Base-by-base conservation (phyloP, 116 monocot genomes). In the Posidonia oceanica region DNA sequence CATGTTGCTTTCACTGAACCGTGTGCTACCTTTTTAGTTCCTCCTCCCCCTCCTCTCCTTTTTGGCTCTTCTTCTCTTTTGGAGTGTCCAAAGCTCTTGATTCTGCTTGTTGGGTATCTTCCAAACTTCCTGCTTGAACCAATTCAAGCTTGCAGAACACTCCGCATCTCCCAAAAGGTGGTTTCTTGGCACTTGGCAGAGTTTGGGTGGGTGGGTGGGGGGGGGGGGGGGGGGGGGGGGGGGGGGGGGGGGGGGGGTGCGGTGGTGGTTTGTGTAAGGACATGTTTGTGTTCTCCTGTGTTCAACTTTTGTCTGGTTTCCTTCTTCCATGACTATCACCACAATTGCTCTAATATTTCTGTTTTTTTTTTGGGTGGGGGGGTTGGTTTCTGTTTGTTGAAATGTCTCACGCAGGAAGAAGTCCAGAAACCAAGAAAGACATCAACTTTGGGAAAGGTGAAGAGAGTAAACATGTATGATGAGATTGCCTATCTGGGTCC, bases 401-500 rank as follows among this genome's bases (percentile, higher is more conserved):
- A 39, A 64, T 64, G 36, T 5, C 39, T 7, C 64, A 4, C 14
- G 39, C 64, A 64, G 64, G 51, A 20, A 23, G 22, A 51, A 51
- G 23, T 2, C 22, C 13, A 23, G 20, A 48, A 12, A 18, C 20
- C 66, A 21, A 53, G 21, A 14, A 29, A 36, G 29, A 23, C 67
- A 68, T 48, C 52, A 52, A 68, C 15, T 64, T 64, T 39, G 39
- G 16, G 39, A 40, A 64, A 64, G 11, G 14, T 16, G n/a, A 56
- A 56, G 42, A 8, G 42, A 64, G 39, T 12, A 40, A 39, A 20
- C 39, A 70, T 70, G 70, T 70, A 70, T 36, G 70, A 70, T 39
- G 70, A 70, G 40, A 58, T 70, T 39, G 57, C 37, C 10, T 70
- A 38, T 58, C 58, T 70, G 55, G 68, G 68, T 68, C 52, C 51